Conservation (phyloP, 2,329 filamentous ascomycete genomes). For the Metarhizium robertsii region DNA sequence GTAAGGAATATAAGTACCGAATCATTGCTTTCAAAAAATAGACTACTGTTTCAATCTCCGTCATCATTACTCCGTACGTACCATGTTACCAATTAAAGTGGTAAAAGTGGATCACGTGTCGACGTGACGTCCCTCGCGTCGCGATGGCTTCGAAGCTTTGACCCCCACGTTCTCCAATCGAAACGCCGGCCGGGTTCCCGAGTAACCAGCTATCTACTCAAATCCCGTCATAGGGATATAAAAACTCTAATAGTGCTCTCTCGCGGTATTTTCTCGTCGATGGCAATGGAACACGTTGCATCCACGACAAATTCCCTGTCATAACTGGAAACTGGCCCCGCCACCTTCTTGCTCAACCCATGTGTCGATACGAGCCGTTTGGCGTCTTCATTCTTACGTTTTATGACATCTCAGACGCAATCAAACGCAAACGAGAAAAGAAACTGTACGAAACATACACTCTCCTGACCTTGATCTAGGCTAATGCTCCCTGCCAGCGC, state of each 20-base stretch:
- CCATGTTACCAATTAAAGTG: neutral
- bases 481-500: neutral
- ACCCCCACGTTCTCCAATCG: neutral
- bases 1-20: neutral
- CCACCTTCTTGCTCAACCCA: constrained; percentile 14
- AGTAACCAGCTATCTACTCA: neutral
- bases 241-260: neutral
- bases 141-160: neutral
- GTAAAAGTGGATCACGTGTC: constrained; percentile 2
- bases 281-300: neutral
- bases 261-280: neutral
- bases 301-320: neutral
- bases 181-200: neutral
- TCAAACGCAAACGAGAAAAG: constrained; percentile 24
- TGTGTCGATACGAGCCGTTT: constrained; percentile 47
- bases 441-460: constrained; percentile 10
- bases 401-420: constrained; percentile 32
- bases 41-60: neutral
- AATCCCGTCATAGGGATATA: neutral
- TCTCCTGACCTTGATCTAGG: neutral
- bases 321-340: neutral
- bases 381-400: constrained; percentile 39
- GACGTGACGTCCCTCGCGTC: neutral
- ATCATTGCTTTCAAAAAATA: neutral
- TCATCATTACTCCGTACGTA: neutral